phyloP scores from a whole-genome alignment of 139 green algal genomes.

The Monoraphidium neglectum region DNA sequence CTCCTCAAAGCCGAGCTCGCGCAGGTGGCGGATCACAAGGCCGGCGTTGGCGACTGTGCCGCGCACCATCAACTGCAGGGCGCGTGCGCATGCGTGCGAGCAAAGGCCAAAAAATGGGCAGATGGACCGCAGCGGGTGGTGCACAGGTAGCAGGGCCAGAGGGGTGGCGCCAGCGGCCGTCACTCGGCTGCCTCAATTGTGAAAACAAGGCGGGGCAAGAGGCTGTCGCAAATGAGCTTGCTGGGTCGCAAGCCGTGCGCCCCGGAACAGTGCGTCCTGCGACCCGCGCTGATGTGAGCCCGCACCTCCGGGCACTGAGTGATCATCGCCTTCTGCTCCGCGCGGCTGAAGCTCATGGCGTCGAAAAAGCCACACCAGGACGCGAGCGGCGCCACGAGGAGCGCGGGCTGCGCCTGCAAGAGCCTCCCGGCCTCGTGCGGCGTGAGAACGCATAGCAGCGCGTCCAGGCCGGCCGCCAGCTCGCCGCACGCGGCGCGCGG shows the following conservation, averaged over 20 bases:
- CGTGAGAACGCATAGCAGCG: too few relatives aligned
- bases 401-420: neutral
- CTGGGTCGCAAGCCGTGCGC: neutral
- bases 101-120: too few relatives aligned
- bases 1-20: conserved; percentile 28
- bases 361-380: conserved; percentile 25
- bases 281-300: neutral
- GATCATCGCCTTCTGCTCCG: conserved; percentile 17
- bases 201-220: neutral
- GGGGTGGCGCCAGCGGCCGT: neutral
- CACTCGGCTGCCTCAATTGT: neutral
- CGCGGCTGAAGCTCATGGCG: conserved; percentile 1
- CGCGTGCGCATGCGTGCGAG: too few relatives aligned
- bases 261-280: neutral
- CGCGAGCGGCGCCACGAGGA: conserved; percentile 7
- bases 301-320: conserved; percentile 1
- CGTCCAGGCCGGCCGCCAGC: too few relatives aligned
- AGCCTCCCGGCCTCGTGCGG: too few relatives aligned
- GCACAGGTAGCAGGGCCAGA: neutral
- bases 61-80: too few relatives aligned
- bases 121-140: neutral
- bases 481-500: too few relatives aligned
- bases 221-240: neutral
- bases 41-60: neutral
- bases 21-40: conserved; percentile 11